Base-by-base conservation (phyloP, 2,329 filamentous ascomycete genomes). In the Botryosphaeria dothidea region DNA sequence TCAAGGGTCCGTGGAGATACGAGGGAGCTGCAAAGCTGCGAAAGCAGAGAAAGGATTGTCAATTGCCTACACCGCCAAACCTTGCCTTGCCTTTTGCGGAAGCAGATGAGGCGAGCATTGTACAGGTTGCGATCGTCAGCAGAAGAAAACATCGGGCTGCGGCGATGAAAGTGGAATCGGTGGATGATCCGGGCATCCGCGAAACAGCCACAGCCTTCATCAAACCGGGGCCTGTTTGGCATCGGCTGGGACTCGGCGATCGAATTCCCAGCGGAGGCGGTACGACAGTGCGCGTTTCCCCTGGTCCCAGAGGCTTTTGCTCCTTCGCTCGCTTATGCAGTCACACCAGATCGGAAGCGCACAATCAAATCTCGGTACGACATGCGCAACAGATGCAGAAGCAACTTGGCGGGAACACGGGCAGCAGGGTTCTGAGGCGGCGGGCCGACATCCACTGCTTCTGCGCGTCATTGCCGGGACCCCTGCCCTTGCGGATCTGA, bases 281-380 rank as follows among this genome's bases (percentile, higher is more conserved):
- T 63, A 52, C 48, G 46, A 63, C 48, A 51, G 38, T 63, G 56
- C 56, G 56, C 56, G 38, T 19, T 45, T 60, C 56, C 56, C 38
- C 41, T 45, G 38, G 61, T 54, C 38, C 38, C 34, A 21, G 48
- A 54, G 61, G 61, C 48, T 63, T 54, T 54, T 63, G 61, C 61
- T 63, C 61, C 61, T 63, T 51, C 46, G 61, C 61, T 52, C 46
- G 46, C 46, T 63, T 60, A 60, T 60, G 56, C 56, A 54, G 61
- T 51, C 25, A 54, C 61, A 62, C 46, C 43, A 62, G 58, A 62
- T 51, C 61, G 61, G 49, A 43, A 60, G 56, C 56, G 56, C 56
- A 60, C 56, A 60, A 60, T 60, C 56, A 60, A 41, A 60, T 60
- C 56, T 60, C 56, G 56, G 56, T 60, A 60, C 56, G 56, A 60